These are phyloP conservation scores for Sclerotinia trifoliorum DNA, from an alignment of 2,329 filamentous ascomycete species.

Conservation along the genomic window DNA sequence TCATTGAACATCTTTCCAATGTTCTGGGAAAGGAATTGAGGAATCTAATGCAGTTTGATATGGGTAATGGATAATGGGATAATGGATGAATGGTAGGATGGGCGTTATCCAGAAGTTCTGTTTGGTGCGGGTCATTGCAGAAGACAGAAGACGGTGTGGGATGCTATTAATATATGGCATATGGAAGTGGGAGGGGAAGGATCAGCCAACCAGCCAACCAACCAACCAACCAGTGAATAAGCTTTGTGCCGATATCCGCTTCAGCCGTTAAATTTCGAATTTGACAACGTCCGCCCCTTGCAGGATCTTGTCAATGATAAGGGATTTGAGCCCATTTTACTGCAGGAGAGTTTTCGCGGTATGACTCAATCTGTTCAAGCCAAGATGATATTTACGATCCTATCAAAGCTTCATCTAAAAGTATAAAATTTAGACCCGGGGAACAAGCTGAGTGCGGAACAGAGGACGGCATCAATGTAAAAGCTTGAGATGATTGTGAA, in stretches of 20 bases:
- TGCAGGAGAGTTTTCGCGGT: neutral
- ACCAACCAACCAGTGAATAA: neutral
- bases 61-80: neutral
- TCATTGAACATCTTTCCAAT: neutral
- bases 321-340: neutral
- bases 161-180: neutral
- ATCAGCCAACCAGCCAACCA: neutral
- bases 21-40: neutral
- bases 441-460: neutral
- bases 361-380: neutral
- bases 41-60: neutral
- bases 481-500: no score
- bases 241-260: conserved; percentile 9
- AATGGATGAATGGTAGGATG: neutral
- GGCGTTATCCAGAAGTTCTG: neutral
- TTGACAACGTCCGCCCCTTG: neutral
- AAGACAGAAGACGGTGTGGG: conserved; percentile 3
- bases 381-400: neutral
- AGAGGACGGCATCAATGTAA: neutral
- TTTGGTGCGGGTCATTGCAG: neutral
- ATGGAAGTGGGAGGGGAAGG: neutral
- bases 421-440: neutral
- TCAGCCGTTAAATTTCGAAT: neutral
- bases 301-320: neutral
- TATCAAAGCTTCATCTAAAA: neutral